Percentiles rank a stretch among this genome's conserved stretches.
Evolutionary conservation across 208 protist species (phyloP).

Genomic region (Crithidia acanthocephali): DNA sequence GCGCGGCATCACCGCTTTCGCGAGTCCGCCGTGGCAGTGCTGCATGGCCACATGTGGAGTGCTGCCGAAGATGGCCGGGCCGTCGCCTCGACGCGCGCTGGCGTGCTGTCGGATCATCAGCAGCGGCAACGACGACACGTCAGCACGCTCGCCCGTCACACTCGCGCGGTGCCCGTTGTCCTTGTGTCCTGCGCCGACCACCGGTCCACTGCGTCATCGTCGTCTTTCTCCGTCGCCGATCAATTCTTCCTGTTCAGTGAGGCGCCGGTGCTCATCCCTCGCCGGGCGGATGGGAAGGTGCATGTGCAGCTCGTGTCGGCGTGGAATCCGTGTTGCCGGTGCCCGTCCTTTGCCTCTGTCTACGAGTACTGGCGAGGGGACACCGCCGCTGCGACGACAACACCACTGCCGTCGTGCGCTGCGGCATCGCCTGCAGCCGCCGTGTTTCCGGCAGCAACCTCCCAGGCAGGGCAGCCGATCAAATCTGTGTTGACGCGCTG

Average conservation of each 20-base stretch:
- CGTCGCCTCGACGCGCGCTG: slow-evolving; percentile 1
- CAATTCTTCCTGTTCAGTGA: slow-evolving; percentile 37
- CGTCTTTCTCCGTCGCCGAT: not conserved
- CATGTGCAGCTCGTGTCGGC: slow-evolving; percentile 53
- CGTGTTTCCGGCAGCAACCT: not conserved
- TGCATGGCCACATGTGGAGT: slow-evolving; percentile 73
- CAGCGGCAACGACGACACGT: not conserved
- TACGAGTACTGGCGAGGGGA: slow-evolving; percentile 65
- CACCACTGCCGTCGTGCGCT: not conserved
- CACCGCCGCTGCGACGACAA: not conserved
- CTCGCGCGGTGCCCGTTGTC: slow-evolving; percentile 29
- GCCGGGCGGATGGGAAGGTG: slow-evolving; percentile 15
- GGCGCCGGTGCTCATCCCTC: slow-evolving; percentile 33
- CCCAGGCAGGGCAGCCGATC: not conserved
- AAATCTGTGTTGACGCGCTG: slow-evolving; percentile 10
- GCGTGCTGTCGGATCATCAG: not conserved
- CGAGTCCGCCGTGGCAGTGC: slow-evolving; percentile 13
- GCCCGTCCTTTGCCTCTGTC: slow-evolving; percentile 25
- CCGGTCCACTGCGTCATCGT: too few relatives aligned
- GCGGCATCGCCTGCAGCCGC: not conserved
- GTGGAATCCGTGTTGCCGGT: slow-evolving; percentile 54
- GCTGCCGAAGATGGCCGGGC: slow-evolving; percentile 8
- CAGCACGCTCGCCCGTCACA: slow-evolving; percentile 26
- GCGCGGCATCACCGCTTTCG: not conserved
- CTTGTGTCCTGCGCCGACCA: slow-evolving; percentile 4